These are phyloP conservation scores for Colletotrichum sp. DNA, from an alignment of 2,329 filamentous ascomycete species.

Conservation along the genomic window DNA sequence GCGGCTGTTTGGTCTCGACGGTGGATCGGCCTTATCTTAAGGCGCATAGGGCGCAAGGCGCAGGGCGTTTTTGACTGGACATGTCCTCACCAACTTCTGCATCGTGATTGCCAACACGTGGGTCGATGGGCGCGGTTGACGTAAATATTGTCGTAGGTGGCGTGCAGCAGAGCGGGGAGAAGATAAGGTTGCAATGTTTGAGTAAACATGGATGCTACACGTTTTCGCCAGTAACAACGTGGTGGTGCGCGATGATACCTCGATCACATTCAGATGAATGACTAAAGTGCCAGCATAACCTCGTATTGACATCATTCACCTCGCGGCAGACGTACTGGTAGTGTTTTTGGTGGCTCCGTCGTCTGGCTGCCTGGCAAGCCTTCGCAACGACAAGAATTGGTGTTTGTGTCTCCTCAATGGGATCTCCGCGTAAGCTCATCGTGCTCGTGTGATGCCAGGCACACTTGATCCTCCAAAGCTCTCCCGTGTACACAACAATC, in stretches of 20 bases:
- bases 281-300: fast-evolving
- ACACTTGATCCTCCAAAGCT: background rate
- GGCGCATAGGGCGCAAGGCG: background rate
- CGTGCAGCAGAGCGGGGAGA: background rate
- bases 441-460: background rate
- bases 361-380: too few relatives aligned
- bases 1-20: background rate
- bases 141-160: background rate
- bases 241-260: background rate
- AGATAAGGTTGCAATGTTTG: background rate
- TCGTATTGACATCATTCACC: background rate
- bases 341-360: fast-evolving
- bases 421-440: background rate
- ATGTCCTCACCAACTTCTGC: background rate
- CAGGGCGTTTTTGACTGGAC: background rate
- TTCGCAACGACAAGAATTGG: too few relatives aligned
- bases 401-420: fast-evolving
- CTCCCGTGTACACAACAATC: fast-evolving
- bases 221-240: background rate
- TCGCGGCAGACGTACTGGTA: fast-evolving
- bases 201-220: background rate
- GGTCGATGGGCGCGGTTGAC: background rate
- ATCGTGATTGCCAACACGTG: background rate
- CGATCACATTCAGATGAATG: background rate
- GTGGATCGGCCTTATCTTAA: background rate